These are phyloP conservation scores for Ustilaginoidea virens DNA, from an alignment of 2,329 filamentous ascomycete genomes.

Conservation along the genomic window DNA sequence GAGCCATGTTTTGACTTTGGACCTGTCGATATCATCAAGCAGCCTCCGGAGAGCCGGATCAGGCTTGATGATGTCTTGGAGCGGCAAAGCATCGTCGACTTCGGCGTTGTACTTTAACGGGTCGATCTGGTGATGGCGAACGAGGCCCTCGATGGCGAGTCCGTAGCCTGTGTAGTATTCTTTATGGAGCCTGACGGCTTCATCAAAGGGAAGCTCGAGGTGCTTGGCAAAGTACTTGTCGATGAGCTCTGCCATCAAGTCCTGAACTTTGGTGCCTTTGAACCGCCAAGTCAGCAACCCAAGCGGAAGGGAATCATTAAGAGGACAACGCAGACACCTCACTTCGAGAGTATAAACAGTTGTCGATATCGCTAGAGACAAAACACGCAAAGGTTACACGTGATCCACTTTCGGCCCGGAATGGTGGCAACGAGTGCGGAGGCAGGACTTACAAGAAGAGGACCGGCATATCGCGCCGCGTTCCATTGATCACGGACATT, in stretches of 20 bases:
- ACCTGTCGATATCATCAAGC: constrained; percentile 67
- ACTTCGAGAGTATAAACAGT: constrained; percentile 90
- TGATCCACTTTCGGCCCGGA: no score
- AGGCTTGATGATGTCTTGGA: constrained; percentile 71
- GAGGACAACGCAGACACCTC: constrained; percentile 17
- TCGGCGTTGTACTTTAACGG: constrained; percentile 86
- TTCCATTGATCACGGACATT: constrained; percentile 21
- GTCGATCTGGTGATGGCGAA: constrained; percentile 88
- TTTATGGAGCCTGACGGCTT: constrained; percentile 73
- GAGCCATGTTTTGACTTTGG: constrained; percentile 80
- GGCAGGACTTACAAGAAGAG: constrained; percentile 30
- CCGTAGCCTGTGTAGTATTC: constrained; percentile 95
- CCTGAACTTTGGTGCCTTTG: constrained; percentile 62
- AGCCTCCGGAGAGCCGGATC: constrained; percentile 59
- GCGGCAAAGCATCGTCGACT: constrained; percentile 85
- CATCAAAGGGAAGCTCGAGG: constrained; percentile 55
- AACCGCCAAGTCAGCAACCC: neutral
- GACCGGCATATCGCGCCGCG: constrained; percentile 19
- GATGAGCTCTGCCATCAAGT: constrained; percentile 79
- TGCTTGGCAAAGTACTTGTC: constrained; percentile 48
- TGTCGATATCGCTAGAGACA: constrained; percentile 91
- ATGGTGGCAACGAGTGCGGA: no score
- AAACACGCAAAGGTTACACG: no score
- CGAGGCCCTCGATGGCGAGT: constrained; percentile 88
- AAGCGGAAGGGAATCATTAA: no score